Conservation (phyloP, 306 rosid species). For the Cucurbita moschata region DNA sequence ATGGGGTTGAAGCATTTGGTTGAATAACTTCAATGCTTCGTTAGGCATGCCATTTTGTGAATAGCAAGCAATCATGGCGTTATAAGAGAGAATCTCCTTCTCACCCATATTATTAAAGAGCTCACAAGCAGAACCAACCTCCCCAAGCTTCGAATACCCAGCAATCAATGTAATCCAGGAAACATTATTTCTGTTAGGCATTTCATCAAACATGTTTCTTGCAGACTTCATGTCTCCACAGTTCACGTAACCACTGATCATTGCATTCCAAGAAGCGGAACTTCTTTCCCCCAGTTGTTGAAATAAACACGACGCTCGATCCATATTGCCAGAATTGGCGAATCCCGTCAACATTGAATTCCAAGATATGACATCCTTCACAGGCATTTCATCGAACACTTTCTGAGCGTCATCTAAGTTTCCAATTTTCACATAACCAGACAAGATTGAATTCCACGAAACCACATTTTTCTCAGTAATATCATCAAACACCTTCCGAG, state of each 20-base stretch:
- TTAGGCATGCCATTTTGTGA: constrained; percentile 56
- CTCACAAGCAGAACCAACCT: constrained; percentile 38
- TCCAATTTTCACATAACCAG: constrained; percentile 45
- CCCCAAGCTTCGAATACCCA: constrained; percentile 53
- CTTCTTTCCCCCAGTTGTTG: constrained; percentile 43
- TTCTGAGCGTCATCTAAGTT: constrained; percentile 27
- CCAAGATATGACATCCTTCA: constrained; percentile 60
- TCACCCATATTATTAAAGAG: constrained; percentile 37
- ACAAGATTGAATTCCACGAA: constrained; percentile 67
- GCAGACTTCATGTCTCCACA: constrained; percentile 32
- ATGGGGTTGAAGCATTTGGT: constrained; percentile 32
- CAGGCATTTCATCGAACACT: constrained; percentile 43
- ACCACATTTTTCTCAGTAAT: constrained; percentile 50
- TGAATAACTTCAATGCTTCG: constrained; percentile 51
- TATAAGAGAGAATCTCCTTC: constrained; percentile 31
- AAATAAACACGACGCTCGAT: constrained; percentile 36
- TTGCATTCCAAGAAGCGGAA: constrained; percentile 54
- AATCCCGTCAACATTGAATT: constrained; percentile 56
- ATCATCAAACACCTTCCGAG: constrained; percentile 45
- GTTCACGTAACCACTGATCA: constrained; percentile 46
- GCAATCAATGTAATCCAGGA: constrained; percentile 51
- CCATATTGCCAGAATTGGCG: constrained; percentile 39
- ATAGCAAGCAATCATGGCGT: constrained; percentile 65
- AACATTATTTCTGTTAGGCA: constrained; percentile 42
- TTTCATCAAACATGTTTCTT: constrained; percentile 31